Evolutionary conservation across 176 grass and related monocot genomes (phyloP).

Genomic region (Tillandsia fasciculata): DNA sequence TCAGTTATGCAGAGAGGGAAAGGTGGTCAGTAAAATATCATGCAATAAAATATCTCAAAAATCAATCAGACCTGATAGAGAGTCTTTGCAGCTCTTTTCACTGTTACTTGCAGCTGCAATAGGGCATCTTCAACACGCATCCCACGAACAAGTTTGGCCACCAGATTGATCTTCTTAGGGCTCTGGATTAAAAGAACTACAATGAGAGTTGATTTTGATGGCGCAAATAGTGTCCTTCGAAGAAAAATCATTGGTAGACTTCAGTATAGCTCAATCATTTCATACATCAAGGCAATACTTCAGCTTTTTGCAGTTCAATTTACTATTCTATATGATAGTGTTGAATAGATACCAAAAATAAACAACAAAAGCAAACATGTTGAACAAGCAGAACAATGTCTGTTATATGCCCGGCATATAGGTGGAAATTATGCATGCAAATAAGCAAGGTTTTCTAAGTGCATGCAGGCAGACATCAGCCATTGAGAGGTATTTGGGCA

Average conservation of each 20-base stretch:
- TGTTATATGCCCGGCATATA: no score
- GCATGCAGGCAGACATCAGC: no score
- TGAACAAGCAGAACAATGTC: no score
- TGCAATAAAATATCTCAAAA: background rate
- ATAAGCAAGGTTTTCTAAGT: no score
- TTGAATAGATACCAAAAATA: no score
- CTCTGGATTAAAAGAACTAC: conserved; percentile 42
- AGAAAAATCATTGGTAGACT: background rate
- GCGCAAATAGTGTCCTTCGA: background rate
- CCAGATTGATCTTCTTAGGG: conserved; percentile 96
- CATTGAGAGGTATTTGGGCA: no score
- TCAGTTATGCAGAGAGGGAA: no score
- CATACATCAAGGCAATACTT: background rate
- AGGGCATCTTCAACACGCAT: conserved; percentile 91
- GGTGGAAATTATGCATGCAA: no score
- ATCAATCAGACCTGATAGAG: conserved; percentile 57
- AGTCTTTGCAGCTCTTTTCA: conserved; percentile 84
- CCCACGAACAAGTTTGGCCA: conserved; percentile 65
- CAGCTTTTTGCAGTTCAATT: background rate
- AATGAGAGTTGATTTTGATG: background rate
- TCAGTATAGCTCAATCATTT: background rate
- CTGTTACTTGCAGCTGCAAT: conserved; percentile 80
- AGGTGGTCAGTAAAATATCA: no score
- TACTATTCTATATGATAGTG: no score
- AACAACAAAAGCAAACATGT: no score